Base-by-base conservation (phyloP, 2,329 filamentous ascomycete species). In the Teratosphaeria zuluensis region DNA sequence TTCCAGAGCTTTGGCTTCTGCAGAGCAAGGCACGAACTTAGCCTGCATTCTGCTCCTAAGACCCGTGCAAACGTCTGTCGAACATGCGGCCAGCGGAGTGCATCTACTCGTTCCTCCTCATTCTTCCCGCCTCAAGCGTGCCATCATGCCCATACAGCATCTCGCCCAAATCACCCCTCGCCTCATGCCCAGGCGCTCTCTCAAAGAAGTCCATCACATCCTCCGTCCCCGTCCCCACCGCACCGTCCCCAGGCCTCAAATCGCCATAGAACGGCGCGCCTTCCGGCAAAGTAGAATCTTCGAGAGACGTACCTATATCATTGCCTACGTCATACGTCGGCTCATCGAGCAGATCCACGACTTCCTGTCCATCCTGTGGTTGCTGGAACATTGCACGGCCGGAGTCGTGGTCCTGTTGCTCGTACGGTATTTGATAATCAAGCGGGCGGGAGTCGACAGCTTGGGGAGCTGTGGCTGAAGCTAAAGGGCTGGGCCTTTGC, bases 291-390 rank as follows among this genome's bases (percentile, higher is more conserved):
- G 51, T 19, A 31, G 53, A 21, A 48, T n/a, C 32, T n/a, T 28
- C 52, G 6, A 53, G 19, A 52, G 56, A 61, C 62, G 61, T 62
- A 62, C 60, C 58, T 59, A 64, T 57, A 31, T 64, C 62, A 24
- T 64, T 57, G 16, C 55, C 58, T 7, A 30, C 42, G 14, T 21
- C 58, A 28, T n/a, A 14, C 14, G 54, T 57, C 3, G 64, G 62
- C 53, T 64, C 58, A 48, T 68, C 68, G 12, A 73, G 62, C 42
- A 72, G 61, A 61, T 70, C 63, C 14, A 72, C 68, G 12, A 73
- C 71, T 3, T 66, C 70, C 56, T 71, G 67, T 7, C 71, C 71
- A 42, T 73, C 71, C 6, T 57, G 53, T n/a, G 63, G 62, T 24
- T 66, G 56, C 48, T 14, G 53, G 55, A 21, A 67, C 64, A 11